Percentiles rank a stretch among this genome's conserved stretches.
Evolutionary conservation across 106 monocot genomes (phyloP).

Genomic region (Agapanthus africanus): DNA sequence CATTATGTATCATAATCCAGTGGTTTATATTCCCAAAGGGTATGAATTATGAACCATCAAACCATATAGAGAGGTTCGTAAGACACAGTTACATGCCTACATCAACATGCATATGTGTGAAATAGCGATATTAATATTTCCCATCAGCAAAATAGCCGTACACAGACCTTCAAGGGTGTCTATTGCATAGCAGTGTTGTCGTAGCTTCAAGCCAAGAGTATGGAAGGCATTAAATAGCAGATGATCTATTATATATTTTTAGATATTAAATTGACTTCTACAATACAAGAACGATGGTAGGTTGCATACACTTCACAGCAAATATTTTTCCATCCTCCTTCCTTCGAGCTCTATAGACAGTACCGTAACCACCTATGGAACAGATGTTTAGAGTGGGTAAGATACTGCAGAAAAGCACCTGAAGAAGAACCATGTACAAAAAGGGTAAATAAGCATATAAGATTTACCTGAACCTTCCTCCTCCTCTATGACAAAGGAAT

Average conservation of each 20-base stretch:
- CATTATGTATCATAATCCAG: too few species aligned
- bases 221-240: neutral
- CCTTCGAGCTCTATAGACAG: conserved; percentile 78
- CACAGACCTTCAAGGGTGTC: too few species aligned
- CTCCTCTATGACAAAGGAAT: conserved; percentile 74
- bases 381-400: neutral
- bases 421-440: neutral
- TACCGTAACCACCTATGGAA: conserved; percentile 86
- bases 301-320: conserved; percentile 87
- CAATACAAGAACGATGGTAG: neutral
- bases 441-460: neutral
- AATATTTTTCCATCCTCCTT: conserved; percentile 82
- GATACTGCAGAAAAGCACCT: neutral
- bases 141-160: too few species aligned
- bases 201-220: neutral
- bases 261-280: neutral
- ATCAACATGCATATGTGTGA: too few species aligned
- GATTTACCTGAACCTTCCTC: conserved; percentile 94
- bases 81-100: too few species aligned
- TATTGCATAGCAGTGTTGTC: neutral
- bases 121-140: too few species aligned
- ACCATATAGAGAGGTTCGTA: too few species aligned
- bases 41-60: too few species aligned
- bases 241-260: neutral
- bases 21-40: too few species aligned